Evolutionary conservation across 495 filamentous ascomycete species (phyloP).

Genomic region (Lepidopterella palustris): DNA sequence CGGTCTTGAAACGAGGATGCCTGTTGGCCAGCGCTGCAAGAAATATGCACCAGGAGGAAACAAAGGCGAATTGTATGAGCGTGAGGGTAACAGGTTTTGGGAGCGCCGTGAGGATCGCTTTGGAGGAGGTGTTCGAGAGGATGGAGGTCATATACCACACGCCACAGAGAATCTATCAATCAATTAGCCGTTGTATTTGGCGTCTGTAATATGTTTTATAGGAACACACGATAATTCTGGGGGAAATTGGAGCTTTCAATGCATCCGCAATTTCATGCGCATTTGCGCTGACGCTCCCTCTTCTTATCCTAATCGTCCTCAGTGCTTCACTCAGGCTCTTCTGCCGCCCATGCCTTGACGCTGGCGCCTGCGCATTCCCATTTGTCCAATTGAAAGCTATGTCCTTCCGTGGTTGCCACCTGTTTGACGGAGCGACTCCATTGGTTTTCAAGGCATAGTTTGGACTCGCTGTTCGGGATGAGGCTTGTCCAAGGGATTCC

Average conservation of each 20-base stretch:
- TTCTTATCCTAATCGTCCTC: slow-evolving; percentile 66
- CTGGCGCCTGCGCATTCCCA: slow-evolving; percentile 38
- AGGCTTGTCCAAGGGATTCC: slow-evolving; percentile 15
- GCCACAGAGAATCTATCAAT: slow-evolving; percentile 63
- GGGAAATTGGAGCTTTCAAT: slow-evolving; percentile 82
- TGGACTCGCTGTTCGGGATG: slow-evolving; percentile 23
- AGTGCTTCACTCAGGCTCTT: slow-evolving; percentile 85
- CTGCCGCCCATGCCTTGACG: slow-evolving; percentile 53
- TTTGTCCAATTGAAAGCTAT: slow-evolving; percentile 44
- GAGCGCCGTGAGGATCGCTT: slow-evolving; percentile 91
- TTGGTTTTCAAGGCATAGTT: slow-evolving; percentile 9
- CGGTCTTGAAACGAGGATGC: slow-evolving; percentile 59
- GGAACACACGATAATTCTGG: slow-evolving; percentile 70
- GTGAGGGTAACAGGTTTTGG: slow-evolving; percentile 90
- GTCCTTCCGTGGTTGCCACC: slow-evolving; percentile 49
- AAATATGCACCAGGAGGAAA: slow-evolving; percentile 78
- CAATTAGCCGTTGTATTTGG: slow-evolving; percentile 16
- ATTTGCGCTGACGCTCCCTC: slow-evolving; percentile 79
- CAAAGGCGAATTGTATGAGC: slow-evolving; percentile 89
- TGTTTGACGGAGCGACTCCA: slow-evolving; percentile 24
- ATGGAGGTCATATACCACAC: slow-evolving; percentile 94
- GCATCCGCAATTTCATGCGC: slow-evolving; percentile 90
- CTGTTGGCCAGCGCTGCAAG: slow-evolving; percentile 64
- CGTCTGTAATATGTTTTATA: slow-evolving; percentile 1
- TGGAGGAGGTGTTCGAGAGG: slow-evolving; percentile 93